Evolutionary conservation across 2,329 filamentous ascomycete genomes (phyloP).

Genomic region (Coniochaeta sp.): DNA sequence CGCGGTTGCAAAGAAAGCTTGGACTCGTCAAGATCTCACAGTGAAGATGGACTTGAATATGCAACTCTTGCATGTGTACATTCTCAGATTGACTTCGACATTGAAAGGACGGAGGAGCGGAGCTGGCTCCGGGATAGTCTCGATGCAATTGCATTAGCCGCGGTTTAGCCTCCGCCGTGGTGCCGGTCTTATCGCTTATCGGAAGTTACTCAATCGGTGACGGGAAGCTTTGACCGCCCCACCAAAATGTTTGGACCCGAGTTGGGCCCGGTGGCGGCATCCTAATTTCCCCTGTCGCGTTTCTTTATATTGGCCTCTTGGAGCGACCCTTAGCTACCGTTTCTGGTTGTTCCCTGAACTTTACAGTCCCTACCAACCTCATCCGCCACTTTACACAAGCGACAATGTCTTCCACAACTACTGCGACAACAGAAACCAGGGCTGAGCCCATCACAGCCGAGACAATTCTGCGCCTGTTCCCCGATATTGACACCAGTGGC

Average conservation of each 20-base stretch:
- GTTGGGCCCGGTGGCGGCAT: not conserved
- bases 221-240: not conserved
- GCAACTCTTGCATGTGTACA: no score
- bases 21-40: no score
- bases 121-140: no score
- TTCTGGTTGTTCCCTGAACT: not conserved
- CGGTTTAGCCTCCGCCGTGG: no score
- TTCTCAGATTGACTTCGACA: no score
- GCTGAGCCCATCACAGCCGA: conserved; percentile 70
- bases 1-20: no score
- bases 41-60: no score
- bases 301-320: not conserved
- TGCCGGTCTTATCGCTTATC: no score
- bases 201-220: no score
- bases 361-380: not conserved
- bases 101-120: no score
- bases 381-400: not conserved
- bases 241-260: not conserved
- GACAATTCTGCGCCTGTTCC: conserved; percentile 81
- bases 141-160: no score
- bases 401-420: conserved; percentile 25
- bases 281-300: not conserved
- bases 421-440: conserved; percentile 41
- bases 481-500: conserved; percentile 67
- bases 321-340: not conserved